Base-by-base conservation (phyloP, 2,329 filamentous ascomycete species). In the Pseudonectria buxi region DNA sequence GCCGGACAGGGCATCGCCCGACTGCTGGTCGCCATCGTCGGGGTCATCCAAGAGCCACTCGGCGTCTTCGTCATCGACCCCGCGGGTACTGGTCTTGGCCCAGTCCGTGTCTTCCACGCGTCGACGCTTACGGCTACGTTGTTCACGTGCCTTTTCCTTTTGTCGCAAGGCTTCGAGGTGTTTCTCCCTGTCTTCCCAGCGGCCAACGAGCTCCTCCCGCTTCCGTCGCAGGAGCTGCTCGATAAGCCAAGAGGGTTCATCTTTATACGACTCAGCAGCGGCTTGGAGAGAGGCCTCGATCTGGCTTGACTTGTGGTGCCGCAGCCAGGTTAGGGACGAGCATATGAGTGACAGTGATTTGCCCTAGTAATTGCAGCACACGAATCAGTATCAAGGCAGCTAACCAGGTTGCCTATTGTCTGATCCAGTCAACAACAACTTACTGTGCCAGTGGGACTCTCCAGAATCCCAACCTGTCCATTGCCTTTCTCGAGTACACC, bases 281-380 rank as follows among this genome's bases (percentile, higher is more conserved):
- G 53, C 61, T 39, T 57, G 68, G 38, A 68, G 72, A 30, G 51
- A 72, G 45, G 55, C 71, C 58, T 67, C 83, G 60, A 67, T 82
- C 61, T 41, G 58, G 48, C 52, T 68, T 57, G 61, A 78, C 57
- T 94, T 90, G 62, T 89, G 76, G 37, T 86, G 76, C 31, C 89
- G 81, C n/a, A 95, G 69, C 89, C 89, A 95, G 3, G 88, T 94
- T 51, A 95, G 61, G 6, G 88, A 81, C 27, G 83, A 84, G 56
- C 89, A 95, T 44, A 95, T 92, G 18, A 95, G 70, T 46, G 89
- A 95, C 29, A 95, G 63, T 2, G 89, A 95, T 72, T 95, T 95
- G 29, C 89, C 89, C 71, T 84, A 44, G n/a, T 84, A 44, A 12
- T 24, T 27, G 18, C 10, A 15, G 26, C n/a, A 4, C 24, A 28